phyloP scores from a whole-genome alignment of 768 basidiomycete species.

The Mrakia frigida region DNA sequence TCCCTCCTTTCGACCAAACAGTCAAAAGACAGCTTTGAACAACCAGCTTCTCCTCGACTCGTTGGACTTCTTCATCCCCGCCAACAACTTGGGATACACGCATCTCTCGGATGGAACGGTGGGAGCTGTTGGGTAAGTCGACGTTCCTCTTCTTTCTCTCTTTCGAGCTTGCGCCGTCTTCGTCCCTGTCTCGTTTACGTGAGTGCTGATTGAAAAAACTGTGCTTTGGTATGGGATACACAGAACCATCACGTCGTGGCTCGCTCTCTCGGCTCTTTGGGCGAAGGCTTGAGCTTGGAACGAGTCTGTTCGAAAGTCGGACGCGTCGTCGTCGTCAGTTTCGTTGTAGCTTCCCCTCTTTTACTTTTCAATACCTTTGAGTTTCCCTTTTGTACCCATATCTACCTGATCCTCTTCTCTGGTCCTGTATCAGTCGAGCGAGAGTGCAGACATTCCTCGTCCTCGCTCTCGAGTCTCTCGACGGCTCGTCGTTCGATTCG shows the following conservation, averaged over 20 bases:
- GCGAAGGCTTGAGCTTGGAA: neutral
- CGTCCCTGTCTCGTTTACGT: neutral
- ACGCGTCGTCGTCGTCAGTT: neutral
- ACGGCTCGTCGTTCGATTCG: no score
- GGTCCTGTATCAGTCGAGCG: no score
- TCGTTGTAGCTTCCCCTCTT: neutral
- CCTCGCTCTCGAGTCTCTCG: no score
- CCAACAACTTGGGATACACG: slow-evolving; percentile 68
- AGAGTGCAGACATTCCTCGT: no score
- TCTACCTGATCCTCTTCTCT: no score
- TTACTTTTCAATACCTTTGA: neutral
- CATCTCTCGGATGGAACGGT: slow-evolving; percentile 76
- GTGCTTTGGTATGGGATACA: neutral
- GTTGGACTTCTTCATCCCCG: slow-evolving; percentile 85
- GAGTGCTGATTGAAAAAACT: neutral
- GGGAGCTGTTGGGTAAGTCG: slow-evolving; percentile 74
- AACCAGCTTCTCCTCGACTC: slow-evolving; percentile 79
- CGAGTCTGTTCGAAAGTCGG: neutral
- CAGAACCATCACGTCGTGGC: slow-evolving; percentile 22
- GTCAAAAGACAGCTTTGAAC: slow-evolving; percentile 59
- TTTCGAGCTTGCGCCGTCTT: neutral
- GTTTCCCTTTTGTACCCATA: no score
- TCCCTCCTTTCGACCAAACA: slow-evolving; percentile 20
- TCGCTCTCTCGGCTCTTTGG: slow-evolving; percentile 17
- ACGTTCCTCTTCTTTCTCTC: neutral